These are phyloP conservation scores for Tricholoma terreum DNA, from an alignment of 768 basidiomycete species.

Conservation along the genomic window DNA sequence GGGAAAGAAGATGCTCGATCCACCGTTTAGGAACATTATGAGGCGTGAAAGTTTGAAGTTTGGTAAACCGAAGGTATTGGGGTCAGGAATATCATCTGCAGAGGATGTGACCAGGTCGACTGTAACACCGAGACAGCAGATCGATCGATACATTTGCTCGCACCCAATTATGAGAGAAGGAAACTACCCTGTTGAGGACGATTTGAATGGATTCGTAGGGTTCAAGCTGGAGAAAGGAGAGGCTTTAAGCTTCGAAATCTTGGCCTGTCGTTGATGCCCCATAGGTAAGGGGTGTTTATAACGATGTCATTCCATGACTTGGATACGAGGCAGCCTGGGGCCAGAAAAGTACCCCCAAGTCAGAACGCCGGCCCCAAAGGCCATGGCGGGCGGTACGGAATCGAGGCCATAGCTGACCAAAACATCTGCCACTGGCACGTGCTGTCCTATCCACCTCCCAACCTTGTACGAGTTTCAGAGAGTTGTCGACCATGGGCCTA, in stretches of 20 bases:
- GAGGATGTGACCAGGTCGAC: conserved; percentile 13
- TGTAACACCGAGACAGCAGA: conserved; percentile 14
- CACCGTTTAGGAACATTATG: conserved; percentile 12
- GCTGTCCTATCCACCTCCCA: no score
- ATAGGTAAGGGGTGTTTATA: conserved; percentile 28
- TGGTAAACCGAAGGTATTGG: neutral
- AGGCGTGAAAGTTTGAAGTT: conserved; percentile 21
- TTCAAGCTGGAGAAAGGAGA: conserved; percentile 23
- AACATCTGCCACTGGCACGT: no score
- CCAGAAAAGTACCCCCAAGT: conserved; percentile 27
- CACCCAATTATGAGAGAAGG: conserved; percentile 27
- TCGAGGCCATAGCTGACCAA: no score
- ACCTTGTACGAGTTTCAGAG: no score
- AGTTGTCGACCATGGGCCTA: conserved; percentile 28
- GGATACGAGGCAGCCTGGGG: conserved; percentile 26
- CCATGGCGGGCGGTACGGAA: conserved; percentile 7
- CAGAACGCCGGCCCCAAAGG: conserved; percentile 27
- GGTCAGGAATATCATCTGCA: conserved; percentile 12
- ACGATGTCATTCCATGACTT: conserved; percentile 24
- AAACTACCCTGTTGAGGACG: conserved; percentile 8
- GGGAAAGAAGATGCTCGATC: conserved; percentile 22
- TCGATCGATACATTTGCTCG: conserved; percentile 18
- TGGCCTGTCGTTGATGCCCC: conserved; percentile 25
- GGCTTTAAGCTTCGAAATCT: conserved; percentile 27
- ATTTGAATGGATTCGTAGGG: neutral